phyloP scores from a whole-genome alignment of 805 yeast species.

The Ogataea degrootiae region DNA sequence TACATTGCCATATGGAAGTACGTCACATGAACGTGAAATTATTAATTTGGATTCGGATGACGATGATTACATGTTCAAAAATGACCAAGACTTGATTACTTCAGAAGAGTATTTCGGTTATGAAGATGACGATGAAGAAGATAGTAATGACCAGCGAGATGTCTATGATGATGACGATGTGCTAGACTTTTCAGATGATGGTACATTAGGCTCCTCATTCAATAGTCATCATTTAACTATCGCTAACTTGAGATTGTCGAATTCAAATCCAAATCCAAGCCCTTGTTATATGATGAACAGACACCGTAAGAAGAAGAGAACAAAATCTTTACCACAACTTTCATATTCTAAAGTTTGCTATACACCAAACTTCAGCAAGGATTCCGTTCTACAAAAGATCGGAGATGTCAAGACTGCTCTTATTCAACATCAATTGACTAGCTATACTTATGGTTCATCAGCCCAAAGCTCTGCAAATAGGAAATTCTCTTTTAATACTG shows the following conservation, averaged over 20 bases:
- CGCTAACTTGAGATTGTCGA: constrained; percentile 13
- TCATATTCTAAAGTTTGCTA: constrained; percentile 44
- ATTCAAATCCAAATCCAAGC: constrained; percentile 4
- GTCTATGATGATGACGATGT: constrained; percentile 5
- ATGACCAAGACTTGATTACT: constrained; percentile 3
- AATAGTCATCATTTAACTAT: constrained; percentile 16
- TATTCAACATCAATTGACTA: constrained; percentile 22
- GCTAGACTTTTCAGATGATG: constrained; percentile 4
- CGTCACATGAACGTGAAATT: constrained; percentile 21
- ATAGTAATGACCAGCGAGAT: constrained; percentile 1
- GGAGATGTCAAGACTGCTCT: constrained; percentile 38
- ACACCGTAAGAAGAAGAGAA: constrained; percentile 38
- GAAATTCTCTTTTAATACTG: constrained; percentile 25
- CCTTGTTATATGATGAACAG: constrained; percentile 3
- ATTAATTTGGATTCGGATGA: constrained; percentile 39
- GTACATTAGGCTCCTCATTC: constrained; percentile 12
- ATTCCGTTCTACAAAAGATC: constrained; percentile 33
- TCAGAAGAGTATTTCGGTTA: constrained; percentile 6
- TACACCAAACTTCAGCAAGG: constrained; percentile 27
- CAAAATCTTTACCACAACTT: constrained; percentile 51
- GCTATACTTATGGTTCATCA: constrained; percentile 24
- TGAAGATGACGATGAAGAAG: constrained; percentile 8
- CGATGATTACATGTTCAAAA: constrained; percentile 30
- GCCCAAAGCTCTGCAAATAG: constrained; percentile 9
- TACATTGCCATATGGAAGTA: neutral